Evolutionary conservation across 371 early-diverging fungal genomes (phyloP), one percentile per base, ranked within the genome.

Genomic region (Dichotomocladium elegans): DNA sequence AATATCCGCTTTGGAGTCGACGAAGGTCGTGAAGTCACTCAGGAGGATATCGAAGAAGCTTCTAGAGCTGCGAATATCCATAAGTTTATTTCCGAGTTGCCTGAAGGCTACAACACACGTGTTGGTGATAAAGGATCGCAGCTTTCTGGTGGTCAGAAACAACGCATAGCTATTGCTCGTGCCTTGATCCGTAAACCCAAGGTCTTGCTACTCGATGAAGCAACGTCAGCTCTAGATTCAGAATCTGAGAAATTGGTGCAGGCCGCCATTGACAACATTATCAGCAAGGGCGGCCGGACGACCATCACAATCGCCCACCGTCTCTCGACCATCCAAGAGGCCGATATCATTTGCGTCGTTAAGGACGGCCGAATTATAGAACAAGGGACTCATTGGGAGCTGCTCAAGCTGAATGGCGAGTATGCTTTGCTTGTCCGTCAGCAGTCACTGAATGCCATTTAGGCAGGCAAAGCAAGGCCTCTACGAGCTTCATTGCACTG

Each of bases 211-310:
- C 68, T 98, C 30, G 99, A 99, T 61, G 99, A 99, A 64, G 95
- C 98, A 0, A 98, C 99, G 1, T 88, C 91, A 4, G 95, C 96
- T 0, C 62, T 97, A 42, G 96, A 96, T 69, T 85, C 89, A 17
- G 86, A 91, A 60, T 86, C 88, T 35, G 99, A 99, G 68, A 84
- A 83, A 53, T 63, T 92, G 19, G 92, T 99, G 5, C 94, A 97
- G 61, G 79, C 80, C 41, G 96, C 94, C 0, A 71, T 98, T 30
- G 90, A 92, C 57, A 73, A 65, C 28, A 90, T 93, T 4, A 60
- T 84, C 7, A 87, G 64, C 43, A 42, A 58, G 35, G 64, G 72
- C n/a, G n/a, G n/a, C n/a, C n/a, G n/a, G n/a, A n/a, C n/a, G n/a
- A n/a, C n/a, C n/a, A n/a, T n/a, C n/a, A n/a, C n/a, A n/a, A n/a